phyloP scores from a whole-genome alignment of 305 asterid genomes.

The Fraxinus ornus region DNA sequence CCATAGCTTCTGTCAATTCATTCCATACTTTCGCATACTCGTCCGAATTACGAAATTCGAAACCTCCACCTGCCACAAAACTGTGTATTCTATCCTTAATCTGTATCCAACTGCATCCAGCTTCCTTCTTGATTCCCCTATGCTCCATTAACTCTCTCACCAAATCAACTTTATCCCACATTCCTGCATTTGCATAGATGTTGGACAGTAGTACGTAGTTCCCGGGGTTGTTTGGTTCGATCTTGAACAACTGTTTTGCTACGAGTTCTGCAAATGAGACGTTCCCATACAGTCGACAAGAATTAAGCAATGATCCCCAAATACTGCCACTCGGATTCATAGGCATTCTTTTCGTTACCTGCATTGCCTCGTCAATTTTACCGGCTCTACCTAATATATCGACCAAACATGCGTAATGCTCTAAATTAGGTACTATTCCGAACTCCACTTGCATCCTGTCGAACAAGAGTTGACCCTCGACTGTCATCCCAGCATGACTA shows the following conservation, averaged over 20 bases:
- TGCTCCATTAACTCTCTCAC: constrained; percentile 46
- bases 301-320: constrained; percentile 57
- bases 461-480: constrained; percentile 39
- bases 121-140: constrained; percentile 41
- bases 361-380: constrained; percentile 44
- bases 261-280: constrained; percentile 45
- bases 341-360: constrained; percentile 42
- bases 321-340: constrained; percentile 45
- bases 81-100: constrained; percentile 34
- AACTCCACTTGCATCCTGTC: constrained; percentile 41
- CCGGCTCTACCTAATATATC: constrained; percentile 49
- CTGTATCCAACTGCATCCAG: constrained; percentile 52
- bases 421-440: constrained; percentile 33
- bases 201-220: constrained; percentile 45
- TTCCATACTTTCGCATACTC: constrained; percentile 39
- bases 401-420: constrained; percentile 52
- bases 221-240: constrained; percentile 49
- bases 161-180: constrained; percentile 45
- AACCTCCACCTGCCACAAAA: constrained; percentile 45
- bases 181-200: constrained; percentile 48
- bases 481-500: constrained; percentile 47
- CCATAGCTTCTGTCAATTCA: constrained; percentile 36
- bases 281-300: constrained; percentile 41
- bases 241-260: constrained; percentile 35
- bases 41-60: constrained; percentile 40